phyloP scores from a whole-genome alignment of 116 monocot genomes.

The Posidonia oceanica region DNA sequence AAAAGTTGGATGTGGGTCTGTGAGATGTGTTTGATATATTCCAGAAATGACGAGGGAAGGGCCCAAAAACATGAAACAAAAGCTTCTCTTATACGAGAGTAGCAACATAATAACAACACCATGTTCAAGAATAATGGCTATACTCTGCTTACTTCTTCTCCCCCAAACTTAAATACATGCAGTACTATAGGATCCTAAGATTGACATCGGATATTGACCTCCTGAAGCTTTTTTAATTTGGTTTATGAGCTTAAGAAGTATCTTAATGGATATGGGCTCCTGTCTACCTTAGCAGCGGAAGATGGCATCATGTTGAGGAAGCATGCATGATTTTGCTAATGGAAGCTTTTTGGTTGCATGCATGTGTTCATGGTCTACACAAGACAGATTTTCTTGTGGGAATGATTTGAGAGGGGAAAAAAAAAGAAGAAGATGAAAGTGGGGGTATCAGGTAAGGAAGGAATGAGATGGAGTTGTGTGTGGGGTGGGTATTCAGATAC shows the following conservation, averaged over 20 bases:
- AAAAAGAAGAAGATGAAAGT: not conserved
- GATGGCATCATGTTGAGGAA: conserved; percentile 11
- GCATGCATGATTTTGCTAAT: conserved; percentile 19
- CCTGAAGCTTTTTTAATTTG: not conserved
- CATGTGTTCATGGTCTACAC: conserved; percentile 7
- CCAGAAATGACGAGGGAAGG: conserved; percentile 43
- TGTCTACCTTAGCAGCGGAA: not conserved
- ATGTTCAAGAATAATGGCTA: conserved; percentile 1
- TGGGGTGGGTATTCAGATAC: not conserved
- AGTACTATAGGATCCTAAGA: not conserved
- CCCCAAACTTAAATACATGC: not conserved
- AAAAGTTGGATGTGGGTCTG: conserved; percentile 37
- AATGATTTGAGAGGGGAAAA: conserved; percentile 4
- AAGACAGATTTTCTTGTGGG: conserved; percentile 14
- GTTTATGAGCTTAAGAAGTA: not conserved
- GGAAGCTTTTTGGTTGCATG: conserved; percentile 11
- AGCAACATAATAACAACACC: conserved; percentile 7
- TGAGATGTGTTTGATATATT: conserved; percentile 32
- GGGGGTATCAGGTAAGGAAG: no score
- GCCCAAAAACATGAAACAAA: conserved; percentile 33
- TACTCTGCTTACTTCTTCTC: not conserved
- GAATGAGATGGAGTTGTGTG: not conserved
- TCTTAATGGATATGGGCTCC: not conserved
- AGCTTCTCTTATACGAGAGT: conserved; percentile 2
- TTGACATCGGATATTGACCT: conserved; percentile 2